Base-by-base conservation (phyloP, 208 protist genomes). In the Phytomonas sp. region DNA sequence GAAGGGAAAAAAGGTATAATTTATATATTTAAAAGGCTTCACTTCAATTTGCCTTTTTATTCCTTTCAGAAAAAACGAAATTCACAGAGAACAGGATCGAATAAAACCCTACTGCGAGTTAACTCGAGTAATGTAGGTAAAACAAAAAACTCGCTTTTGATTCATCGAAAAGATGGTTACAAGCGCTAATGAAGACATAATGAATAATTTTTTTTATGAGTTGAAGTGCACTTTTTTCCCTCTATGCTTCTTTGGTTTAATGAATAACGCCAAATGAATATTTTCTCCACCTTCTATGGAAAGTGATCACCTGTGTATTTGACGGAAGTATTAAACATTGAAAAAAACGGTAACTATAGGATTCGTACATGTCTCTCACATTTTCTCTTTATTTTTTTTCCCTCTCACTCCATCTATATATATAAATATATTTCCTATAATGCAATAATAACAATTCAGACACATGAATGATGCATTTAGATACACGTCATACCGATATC, bases 391-490 rank as follows among this genome's bases (percentile, higher is more conserved):
- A 11, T 26, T 19, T 26, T 19, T 26, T 5, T 37, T 11, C 8
- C 8, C 8, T 37, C 3, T 8, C 34, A 8, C 34, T 37, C 8
- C 34, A 11, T 3, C 34, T 3, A 37, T 37, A 37, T 11, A 37
- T n/a, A n/a, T n/a, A n/a, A n/a, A n/a, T n/a, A n/a, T n/a, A n/a
- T n/a, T 65, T 65, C n/a, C 32, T 65, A 14, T 23, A 65, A 31
- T 26, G 61, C 16, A 65, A 61, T 2, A 69, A 69, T 69, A 69
- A 61, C 6, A 66, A 71, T 26, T n/a, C 49, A 60, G 29, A 62
- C 59, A 62, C 8, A 65, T 65, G 19, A 65, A 60, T 36, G 6
- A 26, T 65, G 2, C 23, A 65, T 60, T 65, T 56, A 56, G 4
- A 56, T 56, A 56, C 45, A 1, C 19, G 19, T 56, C 45, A 56